A percentile compares a stretch with the other conserved stretches of the same genome.
Evolutionary conservation across 2,329 filamentous ascomycete species (phyloP).

Genomic region (Clonostachys solani): DNA sequence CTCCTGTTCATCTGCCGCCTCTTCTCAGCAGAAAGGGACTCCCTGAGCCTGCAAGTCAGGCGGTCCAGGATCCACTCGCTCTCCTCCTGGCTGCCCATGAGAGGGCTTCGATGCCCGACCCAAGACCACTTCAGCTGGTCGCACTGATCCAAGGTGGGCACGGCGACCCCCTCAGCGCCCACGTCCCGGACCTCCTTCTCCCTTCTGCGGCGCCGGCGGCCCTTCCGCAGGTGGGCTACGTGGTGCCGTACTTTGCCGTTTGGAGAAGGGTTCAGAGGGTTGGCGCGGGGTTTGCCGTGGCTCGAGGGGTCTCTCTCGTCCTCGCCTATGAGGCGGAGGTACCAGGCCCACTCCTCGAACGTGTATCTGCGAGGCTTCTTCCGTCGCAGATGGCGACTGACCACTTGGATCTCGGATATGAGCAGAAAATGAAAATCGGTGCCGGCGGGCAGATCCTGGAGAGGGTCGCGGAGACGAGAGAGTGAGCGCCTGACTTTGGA

Average conservation of each 20-base stretch:
- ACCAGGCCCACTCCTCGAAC: slow-evolving; percentile 86
- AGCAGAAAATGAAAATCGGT: slow-evolving; percentile 61
- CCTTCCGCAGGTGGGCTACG: too few species aligned
- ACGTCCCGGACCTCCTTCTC: too few species aligned
- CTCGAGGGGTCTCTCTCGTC: slow-evolving; percentile 50
- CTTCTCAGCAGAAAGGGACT: slow-evolving; percentile 17
- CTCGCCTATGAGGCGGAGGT: slow-evolving; percentile 71
- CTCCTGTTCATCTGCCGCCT: not conserved
- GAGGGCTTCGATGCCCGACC: slow-evolving; percentile 64
- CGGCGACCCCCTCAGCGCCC: not conserved
- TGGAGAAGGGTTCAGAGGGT: slow-evolving; percentile 37
- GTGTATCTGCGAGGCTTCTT: slow-evolving; percentile 60
- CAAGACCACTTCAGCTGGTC: slow-evolving; percentile 58
- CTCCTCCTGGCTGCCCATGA: slow-evolving; percentile 66
- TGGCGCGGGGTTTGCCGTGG: slow-evolving; percentile 28
- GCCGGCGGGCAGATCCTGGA: slow-evolving; percentile 32
- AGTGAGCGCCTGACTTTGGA: slow-evolving; percentile 6
- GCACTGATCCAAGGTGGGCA: slow-evolving; percentile 6
- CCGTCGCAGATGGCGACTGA: slow-evolving; percentile 57
- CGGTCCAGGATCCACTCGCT: slow-evolving; percentile 70
- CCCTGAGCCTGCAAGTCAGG: slow-evolving; percentile 48
- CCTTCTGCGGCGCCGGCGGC: not conserved
- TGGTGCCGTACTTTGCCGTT: too few species aligned
- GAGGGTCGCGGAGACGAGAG: slow-evolving; percentile 26
- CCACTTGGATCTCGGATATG: slow-evolving; percentile 64